Evolutionary conservation across 106 monocot species (phyloP), one percentile per base, ranked within the genome.

Genomic region (Dendrobium officinale): DNA sequence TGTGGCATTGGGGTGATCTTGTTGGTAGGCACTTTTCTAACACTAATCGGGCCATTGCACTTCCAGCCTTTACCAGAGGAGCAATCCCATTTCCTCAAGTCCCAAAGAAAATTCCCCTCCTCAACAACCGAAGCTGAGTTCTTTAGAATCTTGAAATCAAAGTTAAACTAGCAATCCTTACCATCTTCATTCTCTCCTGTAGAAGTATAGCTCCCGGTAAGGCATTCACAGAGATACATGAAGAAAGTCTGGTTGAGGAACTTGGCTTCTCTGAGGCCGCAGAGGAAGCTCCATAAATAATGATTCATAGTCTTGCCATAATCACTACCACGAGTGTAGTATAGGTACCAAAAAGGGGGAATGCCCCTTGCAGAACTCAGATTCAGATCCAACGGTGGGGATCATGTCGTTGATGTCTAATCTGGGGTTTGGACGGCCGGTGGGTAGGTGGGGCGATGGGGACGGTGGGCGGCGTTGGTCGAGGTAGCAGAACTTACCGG

Each of bases 261-360:
- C 78, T 85, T 86, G 0, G 94, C 96, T 82, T 97, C 96, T 2
- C 94, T 93, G 1, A 97, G 90, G 19, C 93, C 88, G 72, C 96
- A 97, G 31, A 94, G 72, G 78, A 97, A 90, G 78, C 96, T 92
- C 96, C 96, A 97, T 13, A 97, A 51, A 68, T 85, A 97, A 48
- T 94, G 96, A 74, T 97, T 90, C 94, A 97, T 94, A 79, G 86
- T 88, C 84, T 97, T 97, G 83, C 96, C 94, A 29, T 94, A 76
- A 44, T 96, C 93, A 0, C 96, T 93, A 6, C 94, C 96, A 6
- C 87, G 90, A 16, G 56, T 85, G 81, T 94, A 97, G 56, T 92
- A 80, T 64, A 94, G 77, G 81, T 94, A 97, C 75, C 81, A n/a
- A n/a, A n/a, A n/a, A n/a, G n/a, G n/a, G n/a, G n/a, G n/a, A n/a